These are phyloP conservation scores for Veloboletus limbatus DNA, from an alignment of 1,284 basidiomycete genomes.

Conservation along the genomic window DNA sequence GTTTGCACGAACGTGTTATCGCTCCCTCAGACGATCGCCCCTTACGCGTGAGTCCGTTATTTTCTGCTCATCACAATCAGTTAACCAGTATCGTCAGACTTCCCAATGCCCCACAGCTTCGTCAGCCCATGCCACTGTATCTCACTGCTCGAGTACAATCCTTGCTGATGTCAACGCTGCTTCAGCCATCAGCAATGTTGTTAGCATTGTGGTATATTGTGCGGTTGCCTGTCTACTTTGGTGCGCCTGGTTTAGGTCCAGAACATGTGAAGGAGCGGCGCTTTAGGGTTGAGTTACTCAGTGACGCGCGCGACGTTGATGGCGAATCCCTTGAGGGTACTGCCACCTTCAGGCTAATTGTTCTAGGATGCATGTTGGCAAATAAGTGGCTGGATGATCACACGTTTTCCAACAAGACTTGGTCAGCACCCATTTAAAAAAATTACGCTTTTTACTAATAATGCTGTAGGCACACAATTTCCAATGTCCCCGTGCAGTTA, in stretches of 20 bases:
- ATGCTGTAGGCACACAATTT: slow-evolving; percentile 67
- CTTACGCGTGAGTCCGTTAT: slow-evolving; percentile 43
- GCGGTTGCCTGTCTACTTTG: slow-evolving; percentile 70
- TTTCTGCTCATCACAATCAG: slow-evolving; percentile 1
- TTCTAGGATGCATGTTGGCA: slow-evolving; percentile 84
- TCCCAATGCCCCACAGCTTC: slow-evolving; percentile 34
- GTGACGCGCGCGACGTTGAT: slow-evolving; percentile 46
- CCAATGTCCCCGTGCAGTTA: slow-evolving; percentile 63
- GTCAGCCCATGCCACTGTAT: slow-evolving; percentile 40
- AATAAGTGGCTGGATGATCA: slow-evolving; percentile 94
- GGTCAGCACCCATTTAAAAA: slow-evolving; percentile 48
- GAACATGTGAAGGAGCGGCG: slow-evolving; percentile 56
- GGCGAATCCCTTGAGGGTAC: slow-evolving; percentile 51
- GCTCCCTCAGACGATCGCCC: slow-evolving; percentile 48
- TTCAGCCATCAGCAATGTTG: slow-evolving; percentile 78
- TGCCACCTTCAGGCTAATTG: slow-evolving; percentile 68
- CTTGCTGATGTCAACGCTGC: slow-evolving; percentile 70
- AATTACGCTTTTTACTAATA: slow-evolving; percentile 1
- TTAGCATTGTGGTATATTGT: slow-evolving; percentile 82
- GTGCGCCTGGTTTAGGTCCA: slow-evolving; percentile 39
- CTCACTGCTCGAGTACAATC: slow-evolving; percentile 68
- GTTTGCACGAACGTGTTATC: slow-evolving; percentile 65
- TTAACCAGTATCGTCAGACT: slow-evolving; percentile 26
- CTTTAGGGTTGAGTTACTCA: slow-evolving; percentile 63
- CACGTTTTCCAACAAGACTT: slow-evolving; percentile 90